Evolutionary conservation across 2,329 filamentous ascomycete species (phyloP).

Genomic region (Chrysoporthe puriensis): DNA sequence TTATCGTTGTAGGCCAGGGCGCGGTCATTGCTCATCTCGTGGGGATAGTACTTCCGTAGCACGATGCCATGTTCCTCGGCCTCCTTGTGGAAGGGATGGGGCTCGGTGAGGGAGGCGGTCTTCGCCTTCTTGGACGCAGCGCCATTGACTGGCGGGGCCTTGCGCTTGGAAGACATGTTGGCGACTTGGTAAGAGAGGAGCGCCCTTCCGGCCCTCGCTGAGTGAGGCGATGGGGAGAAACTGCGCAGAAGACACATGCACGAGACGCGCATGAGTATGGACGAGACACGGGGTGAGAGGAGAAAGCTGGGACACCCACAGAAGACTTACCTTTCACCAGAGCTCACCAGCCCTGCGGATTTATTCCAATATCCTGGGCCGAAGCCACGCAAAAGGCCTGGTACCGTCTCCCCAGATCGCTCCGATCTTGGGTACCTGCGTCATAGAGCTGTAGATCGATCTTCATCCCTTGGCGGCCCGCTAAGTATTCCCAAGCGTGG

Average conservation of each 20-base stretch:
- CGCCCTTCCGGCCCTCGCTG: no score
- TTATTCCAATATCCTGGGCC: neutral
- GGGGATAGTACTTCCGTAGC: constrained; percentile 77
- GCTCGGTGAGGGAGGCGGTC: constrained; percentile 34
- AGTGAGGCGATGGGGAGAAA: neutral
- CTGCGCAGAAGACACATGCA: neutral
- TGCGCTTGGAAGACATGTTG: constrained; percentile 31
- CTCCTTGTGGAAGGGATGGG: constrained; percentile 51
- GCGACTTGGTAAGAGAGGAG: neutral
- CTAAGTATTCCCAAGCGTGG: neutral
- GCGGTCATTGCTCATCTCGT: constrained; percentile 82
- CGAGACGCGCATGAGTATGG: constrained; percentile 5
- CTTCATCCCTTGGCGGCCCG: constrained; percentile 8
- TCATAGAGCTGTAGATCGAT: constrained; percentile 26
- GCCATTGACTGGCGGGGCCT: constrained; percentile 15
- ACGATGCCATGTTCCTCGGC: constrained; percentile 64
- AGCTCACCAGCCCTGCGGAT: neutral
- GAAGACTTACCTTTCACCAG: neutral
- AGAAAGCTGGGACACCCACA: neutral
- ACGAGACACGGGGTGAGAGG: neutral
- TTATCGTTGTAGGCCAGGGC: constrained; percentile 75
- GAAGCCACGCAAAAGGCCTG: neutral
- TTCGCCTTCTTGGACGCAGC: constrained; percentile 21
- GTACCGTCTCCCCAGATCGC: constrained; percentile 8
- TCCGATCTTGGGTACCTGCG: constrained; percentile 21